Percentiles rank a stretch among this genome's conserved stretches.
Evolutionary conservation across 2,329 filamentous ascomycete genomes (phyloP).

Genomic region (Calonectria hawksworthii): DNA sequence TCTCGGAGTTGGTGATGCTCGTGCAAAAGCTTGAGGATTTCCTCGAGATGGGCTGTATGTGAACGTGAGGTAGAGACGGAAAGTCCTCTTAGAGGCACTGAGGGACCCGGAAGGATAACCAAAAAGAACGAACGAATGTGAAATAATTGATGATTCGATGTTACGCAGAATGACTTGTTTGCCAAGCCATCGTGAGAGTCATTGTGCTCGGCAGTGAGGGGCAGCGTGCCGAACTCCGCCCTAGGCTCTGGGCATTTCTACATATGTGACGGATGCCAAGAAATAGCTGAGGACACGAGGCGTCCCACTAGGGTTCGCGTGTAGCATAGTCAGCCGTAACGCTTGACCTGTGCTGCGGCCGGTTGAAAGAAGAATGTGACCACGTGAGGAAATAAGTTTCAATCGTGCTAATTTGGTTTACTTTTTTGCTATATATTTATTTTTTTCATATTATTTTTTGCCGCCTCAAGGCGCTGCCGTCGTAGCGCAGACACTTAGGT

Average conservation of each 20-base stretch:
- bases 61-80: constrained; percentile 44
- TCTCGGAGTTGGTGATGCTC: constrained; percentile 58
- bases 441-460: background rate
- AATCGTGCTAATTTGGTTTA: background rate
- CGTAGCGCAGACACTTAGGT: background rate
- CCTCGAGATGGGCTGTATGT: constrained; percentile 44
- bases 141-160: constrained; percentile 29
- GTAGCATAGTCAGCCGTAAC: background rate
- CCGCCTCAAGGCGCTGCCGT: background rate
- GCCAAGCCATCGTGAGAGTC: constrained; percentile 13
- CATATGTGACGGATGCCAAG: constrained; percentile 25
- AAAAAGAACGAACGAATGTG: constrained; percentile 41
- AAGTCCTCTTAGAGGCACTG: constrained; percentile 38
- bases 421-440: background rate
- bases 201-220: background rate
- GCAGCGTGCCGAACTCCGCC: constrained; percentile 28
- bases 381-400: constrained; percentile 11
- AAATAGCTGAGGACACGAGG: constrained; percentile 12
- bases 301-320: constrained; percentile 6
- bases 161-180: constrained; percentile 13
- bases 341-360: background rate
- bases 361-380: background rate
- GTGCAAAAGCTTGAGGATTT: constrained; percentile 49
- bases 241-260: constrained; percentile 11
- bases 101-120: constrained; percentile 40